Evolutionary conservation across 2,329 filamentous ascomycete genomes (phyloP).

Genomic region (Dothistroma pini): DNA sequence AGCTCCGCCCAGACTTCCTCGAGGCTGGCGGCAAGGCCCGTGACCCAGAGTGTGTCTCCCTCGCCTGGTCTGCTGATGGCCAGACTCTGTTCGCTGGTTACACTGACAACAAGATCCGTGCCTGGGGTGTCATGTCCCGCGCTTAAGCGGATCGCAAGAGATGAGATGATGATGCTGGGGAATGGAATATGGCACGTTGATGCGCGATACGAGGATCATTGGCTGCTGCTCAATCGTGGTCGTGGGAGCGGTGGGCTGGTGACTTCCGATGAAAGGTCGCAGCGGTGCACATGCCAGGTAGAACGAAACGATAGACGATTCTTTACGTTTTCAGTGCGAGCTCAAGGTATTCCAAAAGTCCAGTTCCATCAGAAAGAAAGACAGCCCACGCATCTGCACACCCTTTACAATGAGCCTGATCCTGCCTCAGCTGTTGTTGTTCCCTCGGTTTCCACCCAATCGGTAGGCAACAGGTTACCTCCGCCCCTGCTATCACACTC

Average conservation of each 20-base stretch:
- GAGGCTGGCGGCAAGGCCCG: constrained; percentile 98
- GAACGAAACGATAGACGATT: background rate
- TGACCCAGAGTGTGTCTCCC: constrained; percentile 94
- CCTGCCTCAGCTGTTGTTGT: background rate
- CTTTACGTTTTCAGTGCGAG: background rate
- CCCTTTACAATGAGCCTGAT: background rate
- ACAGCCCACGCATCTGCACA: background rate
- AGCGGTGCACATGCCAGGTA: constrained; percentile 18
- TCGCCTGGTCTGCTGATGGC: constrained; percentile 97
- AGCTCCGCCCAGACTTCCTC: constrained; percentile 98
- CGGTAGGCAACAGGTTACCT: no score
- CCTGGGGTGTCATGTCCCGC: constrained; percentile 96
- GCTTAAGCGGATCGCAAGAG: constrained; percentile 39
- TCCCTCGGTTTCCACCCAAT: no score
- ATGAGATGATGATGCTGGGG: background rate
- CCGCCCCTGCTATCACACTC: no score
- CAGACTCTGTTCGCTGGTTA: constrained; percentile 99
- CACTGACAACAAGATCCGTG: constrained; percentile 99
- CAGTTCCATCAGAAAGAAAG: background rate
- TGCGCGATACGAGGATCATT: constrained; percentile 37
- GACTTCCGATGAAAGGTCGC: constrained; percentile 38
- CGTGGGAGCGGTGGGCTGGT: constrained; percentile 18
- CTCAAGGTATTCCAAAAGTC: background rate
- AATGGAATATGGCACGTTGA: constrained; percentile 33
- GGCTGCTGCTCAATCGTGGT: constrained; percentile 23